These are phyloP conservation scores for Gentiana dahurica DNA, from an alignment of 257 asterid species.

Conservation along the genomic window DNA sequence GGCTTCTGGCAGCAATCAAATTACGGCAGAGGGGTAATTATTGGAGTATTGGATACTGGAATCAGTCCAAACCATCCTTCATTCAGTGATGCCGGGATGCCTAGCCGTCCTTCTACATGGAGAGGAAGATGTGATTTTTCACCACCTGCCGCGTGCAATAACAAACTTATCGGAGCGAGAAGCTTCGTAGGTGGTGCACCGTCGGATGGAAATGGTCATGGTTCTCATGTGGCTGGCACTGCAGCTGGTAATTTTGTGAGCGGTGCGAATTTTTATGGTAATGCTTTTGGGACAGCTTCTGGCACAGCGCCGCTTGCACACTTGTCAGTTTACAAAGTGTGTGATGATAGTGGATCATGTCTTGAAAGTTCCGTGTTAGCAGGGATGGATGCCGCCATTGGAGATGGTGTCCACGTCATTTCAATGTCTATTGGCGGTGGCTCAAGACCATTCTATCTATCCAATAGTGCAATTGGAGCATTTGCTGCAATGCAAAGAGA, in stretches of 20 bases:
- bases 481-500: slow-evolving; percentile 11
- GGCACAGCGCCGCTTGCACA: slow-evolving; percentile 14
- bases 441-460: background rate
- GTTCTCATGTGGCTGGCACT: slow-evolving; percentile 10
- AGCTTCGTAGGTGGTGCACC: background rate
- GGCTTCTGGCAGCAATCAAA: slow-evolving; percentile 10
- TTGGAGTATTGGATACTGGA: slow-evolving; percentile 12
- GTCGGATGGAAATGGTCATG: slow-evolving; percentile 6
- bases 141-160: slow-evolving; percentile 1
- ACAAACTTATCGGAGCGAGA: slow-evolving; percentile 12
- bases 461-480: background rate
- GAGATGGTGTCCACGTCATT: slow-evolving; percentile 9
- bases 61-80: slow-evolving; percentile 13
- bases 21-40: slow-evolving; percentile 9
- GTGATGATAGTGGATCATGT: background rate
- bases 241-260: slow-evolving; percentile 13
- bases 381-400: slow-evolving; percentile 9
- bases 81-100: slow-evolving; percentile 6
- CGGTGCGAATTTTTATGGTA: slow-evolving; percentile 12
- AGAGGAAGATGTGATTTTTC: slow-evolving; percentile 9
- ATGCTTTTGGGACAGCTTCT: slow-evolving; percentile 10
- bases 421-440: slow-evolving; percentile 1
- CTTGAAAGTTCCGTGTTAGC: slow-evolving; percentile 7
- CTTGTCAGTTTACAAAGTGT: slow-evolving; percentile 12
- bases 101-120: slow-evolving; percentile 14